These are phyloP conservation scores for Bryum argenteum DNA, from an alignment of 225 moss, liverwort and hornwort species.

Conservation along the genomic window DNA sequence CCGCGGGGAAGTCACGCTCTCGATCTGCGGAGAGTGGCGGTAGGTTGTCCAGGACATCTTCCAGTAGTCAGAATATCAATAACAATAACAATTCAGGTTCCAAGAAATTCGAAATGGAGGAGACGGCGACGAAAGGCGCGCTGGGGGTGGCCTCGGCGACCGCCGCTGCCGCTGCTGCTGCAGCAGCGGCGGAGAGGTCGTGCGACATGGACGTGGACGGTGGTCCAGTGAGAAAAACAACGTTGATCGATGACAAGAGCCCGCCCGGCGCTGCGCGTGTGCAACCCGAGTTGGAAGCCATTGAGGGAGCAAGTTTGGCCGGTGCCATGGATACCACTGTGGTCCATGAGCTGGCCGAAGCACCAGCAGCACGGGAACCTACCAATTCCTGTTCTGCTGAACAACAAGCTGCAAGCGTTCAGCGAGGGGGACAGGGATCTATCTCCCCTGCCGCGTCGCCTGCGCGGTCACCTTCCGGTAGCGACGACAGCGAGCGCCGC, in stretches of 20 bases:
- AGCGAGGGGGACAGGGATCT: constrained; percentile 29
- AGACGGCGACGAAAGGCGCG: constrained; percentile 18
- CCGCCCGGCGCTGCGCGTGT: constrained; percentile 43
- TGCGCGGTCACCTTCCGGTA: constrained; percentile 43
- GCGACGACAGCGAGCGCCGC: constrained; percentile 47
- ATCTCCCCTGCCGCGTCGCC: constrained; percentile 39
- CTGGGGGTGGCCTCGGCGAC: constrained; percentile 18
- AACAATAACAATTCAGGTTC: background rate
- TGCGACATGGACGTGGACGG: constrained; percentile 48
- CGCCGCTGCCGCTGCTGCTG: constrained; percentile 26
- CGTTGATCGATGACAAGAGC: constrained; percentile 36
- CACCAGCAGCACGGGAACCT: constrained; percentile 45
- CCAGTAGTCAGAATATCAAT: constrained; percentile 16
- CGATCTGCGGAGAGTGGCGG: constrained; percentile 45
- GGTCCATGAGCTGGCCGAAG: constrained; percentile 54
- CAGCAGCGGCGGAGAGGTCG: constrained; percentile 37
- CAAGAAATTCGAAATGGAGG: constrained; percentile 46
- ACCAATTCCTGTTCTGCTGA: constrained; percentile 56
- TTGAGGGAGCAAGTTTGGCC: constrained; percentile 66
- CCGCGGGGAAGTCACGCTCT: constrained; percentile 32
- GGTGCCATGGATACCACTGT: constrained; percentile 31
- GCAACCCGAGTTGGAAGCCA: constrained; percentile 69
- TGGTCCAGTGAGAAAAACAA: constrained; percentile 16
- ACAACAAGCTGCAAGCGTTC: constrained; percentile 30
- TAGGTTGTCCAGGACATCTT: constrained; percentile 30